A percentile compares a stretch with the other conserved stretches of the same genome.
Evolutionary conservation across 148 eudicot species (phyloP).

Genomic region (Camellia granthamiana): DNA sequence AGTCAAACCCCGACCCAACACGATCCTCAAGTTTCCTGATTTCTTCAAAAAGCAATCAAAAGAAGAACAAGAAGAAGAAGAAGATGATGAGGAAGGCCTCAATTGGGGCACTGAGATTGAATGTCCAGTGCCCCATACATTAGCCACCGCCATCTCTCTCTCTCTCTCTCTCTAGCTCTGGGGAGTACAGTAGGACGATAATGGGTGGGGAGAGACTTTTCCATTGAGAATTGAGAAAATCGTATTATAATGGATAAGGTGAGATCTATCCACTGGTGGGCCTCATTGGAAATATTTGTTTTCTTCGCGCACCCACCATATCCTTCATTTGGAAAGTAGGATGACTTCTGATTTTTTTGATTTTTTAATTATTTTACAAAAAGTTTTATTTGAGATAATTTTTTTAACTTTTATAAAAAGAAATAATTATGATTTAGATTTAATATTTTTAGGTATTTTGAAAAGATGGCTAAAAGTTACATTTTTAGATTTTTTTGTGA

Average conservation of each 20-base stretch:
- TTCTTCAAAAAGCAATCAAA: constrained; percentile 13
- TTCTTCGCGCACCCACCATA: background rate
- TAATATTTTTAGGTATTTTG: background rate
- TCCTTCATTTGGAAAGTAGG: too few relatives aligned
- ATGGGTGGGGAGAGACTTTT: too few relatives aligned
- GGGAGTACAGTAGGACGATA: too few relatives aligned
- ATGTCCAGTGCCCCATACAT: constrained; percentile 34
- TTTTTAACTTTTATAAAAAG: too few relatives aligned
- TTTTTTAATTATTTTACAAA: too few relatives aligned
- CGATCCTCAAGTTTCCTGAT: background rate
- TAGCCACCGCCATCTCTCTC: constrained; percentile 44
- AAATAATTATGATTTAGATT: too few relatives aligned
- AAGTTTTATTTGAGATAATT: background rate
- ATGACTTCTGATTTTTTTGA: background rate
- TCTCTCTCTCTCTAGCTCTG: background rate
- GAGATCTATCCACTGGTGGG: background rate
- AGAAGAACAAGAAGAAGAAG: constrained; percentile 19
- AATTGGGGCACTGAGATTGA: constrained; percentile 31
- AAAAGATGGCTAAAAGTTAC: too few relatives aligned
- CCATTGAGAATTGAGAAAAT: too few relatives aligned
- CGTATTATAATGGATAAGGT: too few relatives aligned
- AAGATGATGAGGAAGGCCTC: constrained; percentile 20
- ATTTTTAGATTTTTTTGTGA: too few relatives aligned
- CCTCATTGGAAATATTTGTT: background rate
- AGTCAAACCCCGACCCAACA: background rate